phyloP scores from a whole-genome alignment of 768 basidiomycete species.

The Auriscalpium microsporum region DNA sequence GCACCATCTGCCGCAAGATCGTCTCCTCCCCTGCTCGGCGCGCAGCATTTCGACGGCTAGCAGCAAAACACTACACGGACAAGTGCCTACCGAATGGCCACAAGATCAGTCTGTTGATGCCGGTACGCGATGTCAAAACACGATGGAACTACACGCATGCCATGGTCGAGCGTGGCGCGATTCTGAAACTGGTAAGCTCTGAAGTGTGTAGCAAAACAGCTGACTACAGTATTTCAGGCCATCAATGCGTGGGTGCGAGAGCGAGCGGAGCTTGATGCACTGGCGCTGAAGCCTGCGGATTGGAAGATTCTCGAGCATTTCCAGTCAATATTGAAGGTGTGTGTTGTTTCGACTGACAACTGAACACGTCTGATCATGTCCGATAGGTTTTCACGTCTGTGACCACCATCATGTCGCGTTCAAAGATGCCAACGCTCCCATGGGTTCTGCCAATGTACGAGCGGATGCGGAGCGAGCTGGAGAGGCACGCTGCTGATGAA shows the following conservation, averaged over 20 bases:
- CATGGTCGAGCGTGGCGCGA: conserved; percentile 23
- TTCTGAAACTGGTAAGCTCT: conserved; percentile 20
- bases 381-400: conserved; percentile 24
- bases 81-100: neutral
- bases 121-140: conserved; percentile 25
- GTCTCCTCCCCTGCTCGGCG: conserved; percentile 25
- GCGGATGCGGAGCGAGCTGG: conserved; percentile 19
- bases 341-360: neutral
- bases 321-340: neutral
- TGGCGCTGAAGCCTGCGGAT: conserved; percentile 8
- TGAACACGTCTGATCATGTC: neutral
- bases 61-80: conserved; percentile 9
- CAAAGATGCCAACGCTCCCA: conserved; percentile 22
- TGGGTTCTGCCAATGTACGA: conserved; percentile 25
- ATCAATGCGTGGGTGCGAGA: conserved; percentile 26
- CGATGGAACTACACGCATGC: conserved; percentile 30
- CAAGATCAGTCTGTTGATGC: conserved; percentile 17
- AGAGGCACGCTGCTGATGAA: neutral
- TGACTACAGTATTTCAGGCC: conserved; percentile 16
- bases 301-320: conserved; percentile 2
- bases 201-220: neutral
- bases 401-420: conserved; percentile 21
- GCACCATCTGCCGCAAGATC: conserved; percentile 24
- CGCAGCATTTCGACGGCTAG: conserved; percentile 15
- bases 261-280: conserved; percentile 1